Base-by-base conservation (phyloP, 2,329 filamentous ascomycete genomes). In the Talaromyces marneffei region DNA sequence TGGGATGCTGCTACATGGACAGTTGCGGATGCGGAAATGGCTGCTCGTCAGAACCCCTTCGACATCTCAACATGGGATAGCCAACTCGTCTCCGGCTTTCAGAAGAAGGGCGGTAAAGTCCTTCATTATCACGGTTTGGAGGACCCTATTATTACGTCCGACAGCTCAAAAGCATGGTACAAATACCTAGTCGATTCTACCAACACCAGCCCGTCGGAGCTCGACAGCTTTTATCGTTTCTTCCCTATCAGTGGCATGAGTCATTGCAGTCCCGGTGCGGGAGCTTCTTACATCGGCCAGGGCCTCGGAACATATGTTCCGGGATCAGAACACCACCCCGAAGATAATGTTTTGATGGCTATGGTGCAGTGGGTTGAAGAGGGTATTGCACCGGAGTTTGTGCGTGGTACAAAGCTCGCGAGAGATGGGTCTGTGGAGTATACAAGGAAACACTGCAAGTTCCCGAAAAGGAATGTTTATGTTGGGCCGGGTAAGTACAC, bases 161-260 rank as follows among this genome's bases (percentile, higher is more conserved):
- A 79, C 0, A 77, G 80, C 20, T 80, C 79, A 2, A 76, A 80
- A 9, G 82, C 82, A 68, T 86, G 77, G 67, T 82, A 83, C 69
- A 73, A 77, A 18, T 74, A 78, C 16, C 77, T 83, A 1, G 66
- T 68, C 4, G 64, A 73, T 23, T 68, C 70, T 0, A 75, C 82
- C 69, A 70, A 75, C 0, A 53, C 72, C 5, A 59, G 66, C 0
- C 68, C 73, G 0, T 50, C 64, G 4, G 61, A 70, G 0, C 62
- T 79, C 7, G 76, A 79, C 62, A 71, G 73, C 0, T 79, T 77
- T 64, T 75, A 78, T 52, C 77, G 78, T 48, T 79, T 80, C 65
- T 85, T 85, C 66, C 73, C 72, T 20, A 76, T 85, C n/a, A 81
- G 82, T 0, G 83, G 83, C 0, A 81, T 84, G 79, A 72, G 71